Base-by-base conservation (phyloP, 106 monocot species). In the Triglochin maritima region DNA sequence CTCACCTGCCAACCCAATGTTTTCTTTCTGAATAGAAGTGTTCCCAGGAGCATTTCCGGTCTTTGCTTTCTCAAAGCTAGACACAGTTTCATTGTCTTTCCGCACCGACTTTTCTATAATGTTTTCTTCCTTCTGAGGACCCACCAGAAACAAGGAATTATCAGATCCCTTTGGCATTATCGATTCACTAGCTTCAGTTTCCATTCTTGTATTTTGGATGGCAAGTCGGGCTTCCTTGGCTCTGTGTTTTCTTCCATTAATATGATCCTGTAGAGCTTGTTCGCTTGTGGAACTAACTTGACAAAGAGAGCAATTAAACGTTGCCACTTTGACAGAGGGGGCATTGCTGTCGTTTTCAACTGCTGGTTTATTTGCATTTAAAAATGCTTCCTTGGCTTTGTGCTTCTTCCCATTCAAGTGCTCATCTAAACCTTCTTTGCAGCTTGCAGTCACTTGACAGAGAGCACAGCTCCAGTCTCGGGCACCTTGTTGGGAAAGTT, bases 391-490 rank as follows among this genome's bases (percentile, higher is more conserved):
- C 50, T 17, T 49, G 42, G 60, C 9, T 41, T 61, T 79, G 57
- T 79, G 79, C 47, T 73, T 79, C 46, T 64, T 79, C 6, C 79
- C 79, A 14, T 69, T 55, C 2, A 73, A 49, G 68, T 83, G 79
- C 2, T 64, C 68, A 51, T 72, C 62, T 42, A 76, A 41, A 44
- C 47, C 64, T 15, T 59, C 47, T 59, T 79, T 66, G 44, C 69
- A 49, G 6, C 62, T 79, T 4, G 64, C 50, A 16, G 57, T 75
- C 54, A 79, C 75, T 16, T 69, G 67, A 57, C 83, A 83, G 7
- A 83, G 57, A 11, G 63, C 62, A 67, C 79, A 73, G 46, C 49
- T 50, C 68, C 68, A 47, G 3, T 59, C 43, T 57, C 71, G 51
- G 17, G 58, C 7, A 1, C 16, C 4, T 59, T 8, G 12, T 6